Conservation (phyloP, 768 basidiomycete species). For the Lactarius quietus region DNA sequence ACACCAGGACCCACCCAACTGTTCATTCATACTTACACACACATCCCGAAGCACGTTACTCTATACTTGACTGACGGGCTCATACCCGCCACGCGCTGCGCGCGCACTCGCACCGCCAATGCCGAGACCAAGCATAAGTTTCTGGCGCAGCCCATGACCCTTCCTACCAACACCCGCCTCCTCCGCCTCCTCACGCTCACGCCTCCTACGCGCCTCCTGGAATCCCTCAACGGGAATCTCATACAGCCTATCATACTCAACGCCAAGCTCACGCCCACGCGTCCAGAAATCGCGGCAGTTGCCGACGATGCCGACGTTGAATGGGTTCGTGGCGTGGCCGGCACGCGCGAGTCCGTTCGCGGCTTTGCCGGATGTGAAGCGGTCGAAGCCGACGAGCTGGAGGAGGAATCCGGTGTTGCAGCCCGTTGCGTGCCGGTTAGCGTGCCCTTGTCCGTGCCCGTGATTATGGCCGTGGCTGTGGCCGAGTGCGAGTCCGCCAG, state of each 20-base stretch:
- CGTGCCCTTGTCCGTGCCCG: no score
- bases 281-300: constrained; percentile 97
- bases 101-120: constrained; percentile 41
- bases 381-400: constrained; percentile 88
- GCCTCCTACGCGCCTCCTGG: constrained; percentile 60
- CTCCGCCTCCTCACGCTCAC: constrained; percentile 55
- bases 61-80: constrained; percentile 61
- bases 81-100: constrained; percentile 55
- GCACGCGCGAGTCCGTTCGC: constrained; percentile 81
- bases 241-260: constrained; percentile 87
- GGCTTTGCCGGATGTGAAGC: constrained; percentile 89
- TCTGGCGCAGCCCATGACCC: constrained; percentile 40
- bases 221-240: constrained; percentile 89
- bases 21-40: neutral
- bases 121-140: constrained; percentile 54
- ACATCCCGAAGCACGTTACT: no score
- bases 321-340: constrained; percentile 80
- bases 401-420: constrained; percentile 69
- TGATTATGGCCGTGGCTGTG: constrained; percentile 45
- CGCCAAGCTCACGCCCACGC: constrained; percentile 75
- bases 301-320: constrained; percentile 71
- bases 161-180: constrained; percentile 39
- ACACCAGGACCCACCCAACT: neutral
- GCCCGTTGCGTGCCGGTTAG: constrained; percentile 41
- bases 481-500: constrained; percentile 25